Evolutionary conservation across 2,329 filamentous ascomycete species (phyloP).

Genomic region (Trichoderma semiorbis): DNA sequence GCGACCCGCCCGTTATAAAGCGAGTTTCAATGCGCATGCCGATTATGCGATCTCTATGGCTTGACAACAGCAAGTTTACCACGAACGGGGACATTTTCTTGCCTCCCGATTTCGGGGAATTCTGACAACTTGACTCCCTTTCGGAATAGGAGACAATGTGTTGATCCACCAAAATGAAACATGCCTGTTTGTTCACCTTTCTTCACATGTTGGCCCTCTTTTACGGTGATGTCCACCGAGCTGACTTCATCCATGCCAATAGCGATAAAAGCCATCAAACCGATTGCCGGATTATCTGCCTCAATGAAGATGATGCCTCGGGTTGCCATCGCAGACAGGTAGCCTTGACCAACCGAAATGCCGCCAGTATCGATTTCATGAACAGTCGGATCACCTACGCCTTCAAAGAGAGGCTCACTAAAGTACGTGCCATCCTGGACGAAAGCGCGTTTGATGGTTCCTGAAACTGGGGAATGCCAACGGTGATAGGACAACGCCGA

Average conservation of each 20-base stretch:
- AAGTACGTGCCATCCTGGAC: slow-evolving; percentile 66
- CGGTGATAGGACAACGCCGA: slow-evolving; percentile 66
- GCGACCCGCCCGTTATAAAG: background rate
- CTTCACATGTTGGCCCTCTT: slow-evolving; percentile 59
- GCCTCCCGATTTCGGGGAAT: slow-evolving; percentile 34
- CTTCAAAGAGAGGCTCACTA: slow-evolving; percentile 50
- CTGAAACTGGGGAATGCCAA: slow-evolving; percentile 67
- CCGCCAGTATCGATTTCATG: slow-evolving; percentile 40
- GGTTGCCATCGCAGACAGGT: slow-evolving; percentile 64
- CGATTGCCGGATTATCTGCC: slow-evolving; percentile 63
- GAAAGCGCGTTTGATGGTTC: slow-evolving; percentile 55
- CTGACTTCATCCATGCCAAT: slow-evolving; percentile 77
- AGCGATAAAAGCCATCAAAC: slow-evolving; percentile 66
- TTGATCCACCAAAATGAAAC: slow-evolving; percentile 77
- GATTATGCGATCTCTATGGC: background rate
- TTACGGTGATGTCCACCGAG: slow-evolving; percentile 67
- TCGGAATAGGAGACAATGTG: slow-evolving; percentile 65
- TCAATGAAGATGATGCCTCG: slow-evolving; percentile 68
- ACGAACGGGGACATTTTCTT: slow-evolving; percentile 40
- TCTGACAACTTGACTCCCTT: slow-evolving; percentile 48
- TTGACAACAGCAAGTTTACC: slow-evolving; percentile 35
- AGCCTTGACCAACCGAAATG: slow-evolving; percentile 57
- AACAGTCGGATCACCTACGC: slow-evolving; percentile 26
- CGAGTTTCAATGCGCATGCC: background rate
- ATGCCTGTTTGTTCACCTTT: slow-evolving; percentile 73